A percentile compares a stretch with the other conserved stretches of the same genome.
Evolutionary conservation across 208 protist genomes (phyloP).

Genomic region (Leptomonas seymouri): DNA sequence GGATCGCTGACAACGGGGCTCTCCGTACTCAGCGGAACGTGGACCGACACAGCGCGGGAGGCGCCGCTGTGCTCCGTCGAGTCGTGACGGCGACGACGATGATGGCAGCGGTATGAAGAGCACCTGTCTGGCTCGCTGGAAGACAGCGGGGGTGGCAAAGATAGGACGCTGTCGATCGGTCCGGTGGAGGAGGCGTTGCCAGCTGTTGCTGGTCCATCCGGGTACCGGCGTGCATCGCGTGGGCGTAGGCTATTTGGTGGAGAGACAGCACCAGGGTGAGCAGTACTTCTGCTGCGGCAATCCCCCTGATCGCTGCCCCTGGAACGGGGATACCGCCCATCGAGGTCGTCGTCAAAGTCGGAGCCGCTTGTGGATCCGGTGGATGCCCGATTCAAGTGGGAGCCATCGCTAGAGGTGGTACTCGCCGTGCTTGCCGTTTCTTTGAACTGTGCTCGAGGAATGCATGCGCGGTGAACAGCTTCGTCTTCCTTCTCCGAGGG

Average conservation of each 20-base stretch:
- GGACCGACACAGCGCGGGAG: slow-evolving; percentile 13
- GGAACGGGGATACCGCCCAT: background rate
- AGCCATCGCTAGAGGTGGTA: background rate
- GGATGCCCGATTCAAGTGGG: background rate
- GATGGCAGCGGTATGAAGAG: background rate
- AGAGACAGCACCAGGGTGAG: slow-evolving; percentile 2
- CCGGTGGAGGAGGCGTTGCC: background rate
- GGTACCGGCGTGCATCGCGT: background rate
- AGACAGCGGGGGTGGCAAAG: background rate
- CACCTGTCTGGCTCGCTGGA: background rate
- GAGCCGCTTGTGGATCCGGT: background rate
- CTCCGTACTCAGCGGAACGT: slow-evolving; percentile 18
- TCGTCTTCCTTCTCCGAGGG: background rate
- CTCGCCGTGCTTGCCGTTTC: background rate
- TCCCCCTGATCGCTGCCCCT: background rate
- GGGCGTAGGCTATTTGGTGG: background rate
- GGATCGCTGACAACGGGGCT: slow-evolving; percentile 2
- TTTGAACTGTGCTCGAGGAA: background rate
- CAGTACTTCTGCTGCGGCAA: background rate
- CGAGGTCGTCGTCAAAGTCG: slow-evolving; percentile 2
- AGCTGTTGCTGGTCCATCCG: background rate
- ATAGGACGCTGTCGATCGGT: background rate
- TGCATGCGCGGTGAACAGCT: background rate
- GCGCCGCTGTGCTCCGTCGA: background rate
- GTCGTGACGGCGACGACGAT: background rate